Percentiles rank a stretch among this genome's conserved stretches.
Evolutionary conservation across 352 stramenopile species (phyloP).

Genomic region (Globisporangium splendens): DNA sequence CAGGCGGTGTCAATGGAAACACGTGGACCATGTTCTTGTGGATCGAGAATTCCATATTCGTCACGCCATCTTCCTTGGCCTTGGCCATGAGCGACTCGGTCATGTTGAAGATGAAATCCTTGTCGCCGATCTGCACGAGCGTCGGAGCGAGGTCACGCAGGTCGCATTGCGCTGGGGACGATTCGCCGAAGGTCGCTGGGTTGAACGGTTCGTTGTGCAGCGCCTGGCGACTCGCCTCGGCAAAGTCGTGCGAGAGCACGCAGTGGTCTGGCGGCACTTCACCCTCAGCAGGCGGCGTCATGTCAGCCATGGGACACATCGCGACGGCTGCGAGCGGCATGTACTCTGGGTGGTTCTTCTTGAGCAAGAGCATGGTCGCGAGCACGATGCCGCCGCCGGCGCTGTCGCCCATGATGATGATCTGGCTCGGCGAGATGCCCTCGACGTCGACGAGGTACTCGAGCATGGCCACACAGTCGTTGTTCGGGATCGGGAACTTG

Average conservation of each 20-base stretch:
- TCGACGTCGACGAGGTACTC: conserved; percentile 34
- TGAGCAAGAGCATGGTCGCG: conserved; percentile 35
- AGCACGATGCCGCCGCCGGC: conserved; percentile 36
- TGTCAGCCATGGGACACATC: conserved; percentile 27
- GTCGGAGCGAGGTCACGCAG: conserved; percentile 31
- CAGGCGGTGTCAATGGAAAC: conserved; percentile 33
- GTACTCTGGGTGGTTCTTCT: conserved; percentile 12
- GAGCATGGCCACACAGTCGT: conserved; percentile 40
- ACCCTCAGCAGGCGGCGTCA: conserved; percentile 16
- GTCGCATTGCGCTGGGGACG: conserved; percentile 41
- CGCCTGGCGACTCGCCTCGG: conserved; percentile 17
- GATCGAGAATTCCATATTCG: conserved; percentile 41
- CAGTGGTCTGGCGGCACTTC: conserved; percentile 23
- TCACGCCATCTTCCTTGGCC: conserved; percentile 27
- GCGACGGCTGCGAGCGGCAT: conserved; percentile 33
- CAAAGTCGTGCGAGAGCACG: conserved; percentile 23
- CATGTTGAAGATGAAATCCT: conserved; percentile 41
- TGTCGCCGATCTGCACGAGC: conserved; percentile 36
- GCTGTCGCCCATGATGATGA: conserved; percentile 45
- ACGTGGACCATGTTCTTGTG: conserved; percentile 37
- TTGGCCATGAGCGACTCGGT: conserved; percentile 30
- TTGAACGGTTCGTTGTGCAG: conserved; percentile 26
- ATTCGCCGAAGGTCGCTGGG: conserved; percentile 28
- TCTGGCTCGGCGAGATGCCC: conserved; percentile 26
- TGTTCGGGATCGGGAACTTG: conserved; percentile 31